phyloP scores from a whole-genome alignment of 2,329 filamentous ascomycete genomes.

The Cryoendolithus antarcticus region DNA sequence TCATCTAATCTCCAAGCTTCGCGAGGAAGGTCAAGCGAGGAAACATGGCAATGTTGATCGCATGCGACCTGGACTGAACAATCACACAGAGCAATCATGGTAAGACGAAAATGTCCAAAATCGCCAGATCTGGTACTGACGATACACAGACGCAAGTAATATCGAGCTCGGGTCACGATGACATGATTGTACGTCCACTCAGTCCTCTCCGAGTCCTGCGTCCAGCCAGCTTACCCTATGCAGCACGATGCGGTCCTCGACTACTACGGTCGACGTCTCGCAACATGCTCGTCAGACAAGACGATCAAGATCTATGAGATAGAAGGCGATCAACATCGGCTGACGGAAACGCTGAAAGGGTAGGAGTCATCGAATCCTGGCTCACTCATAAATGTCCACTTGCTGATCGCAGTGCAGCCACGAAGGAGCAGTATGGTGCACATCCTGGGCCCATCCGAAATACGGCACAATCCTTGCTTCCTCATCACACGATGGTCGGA shows the following conservation, averaged over 20 bases:
- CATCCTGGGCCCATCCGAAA: constrained; percentile 96
- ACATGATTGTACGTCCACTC: constrained; percentile 82
- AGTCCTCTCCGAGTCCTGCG: constrained; percentile 3
- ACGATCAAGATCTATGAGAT: constrained; percentile 99
- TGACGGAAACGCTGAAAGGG: constrained; percentile 92
- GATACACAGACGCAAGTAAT: constrained; percentile 58
- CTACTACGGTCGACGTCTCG: constrained; percentile 92
- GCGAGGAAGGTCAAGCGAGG: too few species aligned
- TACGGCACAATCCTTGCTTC: constrained; percentile 97
- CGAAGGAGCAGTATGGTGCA: constrained; percentile 94
- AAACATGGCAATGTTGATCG: too few species aligned
- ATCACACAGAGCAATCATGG: constrained; percentile 9
- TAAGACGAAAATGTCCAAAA: background rate
- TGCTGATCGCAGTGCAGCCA: constrained; percentile 40
- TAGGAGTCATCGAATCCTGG: constrained; percentile 32
- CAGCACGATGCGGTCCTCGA: constrained; percentile 95
- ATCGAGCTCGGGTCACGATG: constrained; percentile 83
- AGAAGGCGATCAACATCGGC: constrained; percentile 77
- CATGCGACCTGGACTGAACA: too few species aligned
- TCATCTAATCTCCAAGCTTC: too few species aligned
- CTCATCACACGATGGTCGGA: constrained; percentile 92
- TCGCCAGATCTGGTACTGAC: constrained; percentile 5
- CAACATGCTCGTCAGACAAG: constrained; percentile 94
- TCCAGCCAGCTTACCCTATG: constrained; percentile 17
- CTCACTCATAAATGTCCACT: background rate